These are phyloP conservation scores for Neolentinus lepideus DNA, from an alignment of 1,284 basidiomycete species.

Conservation along the genomic window DNA sequence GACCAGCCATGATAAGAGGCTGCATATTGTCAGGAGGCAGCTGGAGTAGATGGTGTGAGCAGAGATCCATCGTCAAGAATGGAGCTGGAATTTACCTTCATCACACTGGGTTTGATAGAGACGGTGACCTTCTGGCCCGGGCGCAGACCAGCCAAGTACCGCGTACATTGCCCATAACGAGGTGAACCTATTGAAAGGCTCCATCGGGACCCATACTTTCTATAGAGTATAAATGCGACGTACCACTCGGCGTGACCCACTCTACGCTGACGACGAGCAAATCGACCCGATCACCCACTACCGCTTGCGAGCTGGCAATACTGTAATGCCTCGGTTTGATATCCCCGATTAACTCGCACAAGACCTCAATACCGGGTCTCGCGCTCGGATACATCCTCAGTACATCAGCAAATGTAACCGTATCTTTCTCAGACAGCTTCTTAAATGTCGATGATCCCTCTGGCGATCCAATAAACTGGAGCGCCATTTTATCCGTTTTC, in stretches of 20 bases:
- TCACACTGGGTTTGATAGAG: slow-evolving; percentile 97
- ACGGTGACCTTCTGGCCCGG: slow-evolving; percentile 93
- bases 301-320: slow-evolving; percentile 92
- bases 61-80: not conserved
- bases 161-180: slow-evolving; percentile 93
- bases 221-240: slow-evolving; percentile 18
- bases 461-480: slow-evolving; percentile 90
- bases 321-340: slow-evolving; percentile 98
- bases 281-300: slow-evolving; percentile 92
- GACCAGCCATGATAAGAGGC: slow-evolving; percentile 97
- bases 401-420: slow-evolving; percentile 90
- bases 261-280: slow-evolving; percentile 95
- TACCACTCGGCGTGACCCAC: slow-evolving; percentile 84
- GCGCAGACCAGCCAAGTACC: slow-evolving; percentile 83
- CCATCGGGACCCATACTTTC: slow-evolving; percentile 1
- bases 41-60: slow-evolving; percentile 27
- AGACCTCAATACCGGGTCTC: slow-evolving; percentile 69
- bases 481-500: slow-evolving; percentile 71
- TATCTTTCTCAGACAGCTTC: slow-evolving; percentile 92
- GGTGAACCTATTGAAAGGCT: slow-evolving; percentile 45
- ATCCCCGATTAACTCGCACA: slow-evolving; percentile 88
- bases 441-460: slow-evolving; percentile 93
- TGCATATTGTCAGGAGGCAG: slow-evolving; percentile 80
- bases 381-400: slow-evolving; percentile 79
- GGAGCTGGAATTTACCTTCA: slow-evolving; percentile 71